phyloP scores from a whole-genome alignment of 805 yeast species.

The Wickerhamomyces chaumierensis region DNA sequence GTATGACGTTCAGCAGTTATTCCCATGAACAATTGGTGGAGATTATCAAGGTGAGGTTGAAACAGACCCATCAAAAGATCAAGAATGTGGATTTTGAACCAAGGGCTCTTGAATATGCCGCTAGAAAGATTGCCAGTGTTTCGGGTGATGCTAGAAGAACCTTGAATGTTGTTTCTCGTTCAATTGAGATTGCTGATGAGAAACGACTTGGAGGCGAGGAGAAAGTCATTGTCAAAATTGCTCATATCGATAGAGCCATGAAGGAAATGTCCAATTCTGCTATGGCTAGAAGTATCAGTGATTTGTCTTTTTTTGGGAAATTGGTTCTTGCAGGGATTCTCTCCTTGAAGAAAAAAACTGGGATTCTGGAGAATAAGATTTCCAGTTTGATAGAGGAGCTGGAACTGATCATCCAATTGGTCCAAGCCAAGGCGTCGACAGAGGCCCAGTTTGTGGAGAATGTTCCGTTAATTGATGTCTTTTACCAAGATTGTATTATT shows the following conservation, averaged over 20 bases:
- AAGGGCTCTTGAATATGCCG: slow-evolving; percentile 74
- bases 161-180: slow-evolving; percentile 74
- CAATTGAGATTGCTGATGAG: slow-evolving; percentile 63
- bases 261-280: slow-evolving; percentile 74
- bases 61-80: slow-evolving; percentile 24
- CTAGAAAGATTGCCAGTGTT: slow-evolving; percentile 90
- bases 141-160: slow-evolving; percentile 97
- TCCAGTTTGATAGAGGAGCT: slow-evolving; percentile 78
- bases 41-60: slow-evolving; percentile 58
- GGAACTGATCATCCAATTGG: slow-evolving; percentile 37
- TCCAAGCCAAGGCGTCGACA: slow-evolving; percentile 7
- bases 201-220: slow-evolving; percentile 8
- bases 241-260: slow-evolving; percentile 70
- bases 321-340: slow-evolving; percentile 61
- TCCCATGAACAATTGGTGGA: slow-evolving; percentile 64
- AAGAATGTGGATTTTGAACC: slow-evolving; percentile 31
- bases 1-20: slow-evolving; percentile 86
- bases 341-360: slow-evolving; percentile 52
- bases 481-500: slow-evolving; percentile 25
- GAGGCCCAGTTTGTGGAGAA: slow-evolving; percentile 20
- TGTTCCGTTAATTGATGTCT: slow-evolving; percentile 22
- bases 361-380: slow-evolving; percentile 56
- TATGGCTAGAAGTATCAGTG: slow-evolving; percentile 40
- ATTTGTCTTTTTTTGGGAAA: slow-evolving; percentile 60
- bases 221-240: slow-evolving; percentile 47